phyloP scores from a whole-genome alignment of 768 basidiomycete species.

The Boletus coccyginus region DNA sequence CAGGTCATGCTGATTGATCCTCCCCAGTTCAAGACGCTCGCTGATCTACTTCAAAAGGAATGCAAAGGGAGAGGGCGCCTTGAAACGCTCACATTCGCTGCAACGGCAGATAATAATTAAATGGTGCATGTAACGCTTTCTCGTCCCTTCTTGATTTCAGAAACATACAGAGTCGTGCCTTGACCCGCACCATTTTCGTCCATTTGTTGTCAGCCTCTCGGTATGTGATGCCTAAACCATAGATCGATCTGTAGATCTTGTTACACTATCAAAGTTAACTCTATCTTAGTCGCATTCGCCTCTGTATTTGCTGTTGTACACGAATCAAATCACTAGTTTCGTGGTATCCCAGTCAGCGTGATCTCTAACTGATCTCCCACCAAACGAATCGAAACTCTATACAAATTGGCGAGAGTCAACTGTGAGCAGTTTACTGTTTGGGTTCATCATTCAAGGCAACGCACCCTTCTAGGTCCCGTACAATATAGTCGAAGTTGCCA shows the following conservation, averaged over 20 bases:
- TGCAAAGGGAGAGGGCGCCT: constrained; percentile 84
- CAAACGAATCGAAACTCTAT: constrained; percentile 19
- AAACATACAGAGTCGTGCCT: background rate
- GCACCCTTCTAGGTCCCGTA: constrained; percentile 65
- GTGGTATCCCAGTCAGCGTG: constrained; percentile 8
- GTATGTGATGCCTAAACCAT: background rate
- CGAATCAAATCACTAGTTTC: constrained; percentile 7
- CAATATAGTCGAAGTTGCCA: constrained; percentile 57
- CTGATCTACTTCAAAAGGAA: constrained; percentile 88
- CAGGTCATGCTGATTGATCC: constrained; percentile 94
- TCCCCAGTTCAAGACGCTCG: constrained; percentile 83
- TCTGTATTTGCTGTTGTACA: background rate
- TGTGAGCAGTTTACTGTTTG: background rate
- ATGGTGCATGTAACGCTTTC: background rate
- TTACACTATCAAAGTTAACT: background rate
- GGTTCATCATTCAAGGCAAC: constrained; percentile 18
- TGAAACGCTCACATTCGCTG: constrained; percentile 77
- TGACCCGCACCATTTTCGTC: background rate
- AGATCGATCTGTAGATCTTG: background rate
- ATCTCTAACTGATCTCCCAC: constrained; percentile 24
- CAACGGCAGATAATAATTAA: constrained; percentile 43
- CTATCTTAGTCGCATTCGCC: background rate
- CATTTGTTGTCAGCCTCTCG: background rate
- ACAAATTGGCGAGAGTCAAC: background rate
- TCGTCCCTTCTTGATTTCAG: background rate